Base-by-base conservation (phyloP, 2,329 filamentous ascomycete species). In the Myriangium duriaei region DNA sequence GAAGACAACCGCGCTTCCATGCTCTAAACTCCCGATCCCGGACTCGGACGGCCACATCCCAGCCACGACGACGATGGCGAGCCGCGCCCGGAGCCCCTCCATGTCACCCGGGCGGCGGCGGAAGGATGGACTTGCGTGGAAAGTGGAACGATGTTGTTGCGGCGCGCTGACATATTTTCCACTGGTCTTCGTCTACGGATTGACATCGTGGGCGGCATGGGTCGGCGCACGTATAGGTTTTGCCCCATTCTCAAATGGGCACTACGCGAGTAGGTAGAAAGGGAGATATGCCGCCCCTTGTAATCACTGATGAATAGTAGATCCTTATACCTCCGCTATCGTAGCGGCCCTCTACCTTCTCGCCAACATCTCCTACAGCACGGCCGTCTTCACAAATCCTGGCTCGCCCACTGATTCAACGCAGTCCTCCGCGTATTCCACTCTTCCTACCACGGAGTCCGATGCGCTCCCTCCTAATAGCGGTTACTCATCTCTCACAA, bases 141-240 rank as follows among this genome's bases (percentile, higher is more conserved):
- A 71, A 56, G 68, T 82, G 51, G 87, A 95, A 68, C 80, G 86
- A 34, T 79, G 74, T 53, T 95, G 86, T 68, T 96, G 87, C 64
- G 65, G 70, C 30, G 73, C 76, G 43, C 69, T 81, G 37, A 82
- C 76, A 16, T 94, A 86, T 59, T 83, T 93, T 49, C 88, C 88
- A n/a, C 69, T 96, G 12, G 66, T 67, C 17, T 94, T 96, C 55
- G 83, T 96, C 42, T 95, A 94, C 54, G 72, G 80, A 40, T 60
- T 95, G 48, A 88, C 85, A n/a, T 81, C 81, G 9, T 98, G 91
- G 91, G 87, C 85, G 2, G 74, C 81, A n/a, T 95, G 81, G 71
- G 86, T 94, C 6, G 72, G 87, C 50, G 71, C 81, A 33, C 77
- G 69, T 40, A 81, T 94, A 42, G 81, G 83, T 37, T 67, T 71